phyloP scores from a whole-genome alignment of 2,329 filamentous ascomycete genomes.

The Clonostachys byssicola region DNA sequence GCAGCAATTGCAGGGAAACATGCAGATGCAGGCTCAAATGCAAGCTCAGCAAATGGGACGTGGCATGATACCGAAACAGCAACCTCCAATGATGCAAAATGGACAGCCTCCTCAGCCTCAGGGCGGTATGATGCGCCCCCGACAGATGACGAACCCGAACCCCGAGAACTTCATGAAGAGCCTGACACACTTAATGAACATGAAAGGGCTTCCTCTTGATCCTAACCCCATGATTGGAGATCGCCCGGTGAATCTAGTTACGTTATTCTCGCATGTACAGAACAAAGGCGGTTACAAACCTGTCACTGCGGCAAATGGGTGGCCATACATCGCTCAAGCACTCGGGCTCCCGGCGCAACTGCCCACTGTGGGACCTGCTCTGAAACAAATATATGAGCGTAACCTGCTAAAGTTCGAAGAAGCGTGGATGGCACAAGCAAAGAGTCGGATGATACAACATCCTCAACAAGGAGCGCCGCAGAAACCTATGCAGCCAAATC shows the following conservation, averaged over 20 bases:
- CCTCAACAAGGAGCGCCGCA: conserved; percentile 18
- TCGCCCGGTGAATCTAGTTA: conserved; percentile 68
- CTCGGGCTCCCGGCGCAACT: conserved; percentile 61
- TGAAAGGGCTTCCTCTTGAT: conserved; percentile 70
- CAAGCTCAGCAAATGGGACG: conserved; percentile 38
- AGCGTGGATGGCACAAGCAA: conserved; percentile 54
- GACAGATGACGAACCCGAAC: conserved; percentile 37
- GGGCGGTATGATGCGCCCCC: conserved; percentile 32
- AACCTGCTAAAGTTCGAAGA: conserved; percentile 77
- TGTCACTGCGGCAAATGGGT: conserved; percentile 65
- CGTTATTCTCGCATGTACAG: conserved; percentile 70
- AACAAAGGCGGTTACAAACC: conserved; percentile 76
- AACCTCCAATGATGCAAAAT: conserved; percentile 43
- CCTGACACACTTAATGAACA: conserved; percentile 72
- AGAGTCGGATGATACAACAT: conserved; percentile 40
- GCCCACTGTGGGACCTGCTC: conserved; percentile 62
- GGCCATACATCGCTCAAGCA: conserved; percentile 67
- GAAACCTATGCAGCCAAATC: neutral
- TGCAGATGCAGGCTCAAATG: conserved; percentile 48
- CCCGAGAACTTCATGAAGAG: conserved; percentile 73
- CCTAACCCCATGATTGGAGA: conserved; percentile 69
- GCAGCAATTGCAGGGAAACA: conserved; percentile 61
- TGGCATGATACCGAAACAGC: conserved; percentile 50
- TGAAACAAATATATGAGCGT: conserved; percentile 70
- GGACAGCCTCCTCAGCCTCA: conserved; percentile 46